Percentiles rank a stretch among this genome's conserved stretches.
These are phyloP conservation scores for Aureobasidium vineae DNA, from an alignment of 2,329 filamentous ascomycete genomes.

Conservation along the genomic window DNA sequence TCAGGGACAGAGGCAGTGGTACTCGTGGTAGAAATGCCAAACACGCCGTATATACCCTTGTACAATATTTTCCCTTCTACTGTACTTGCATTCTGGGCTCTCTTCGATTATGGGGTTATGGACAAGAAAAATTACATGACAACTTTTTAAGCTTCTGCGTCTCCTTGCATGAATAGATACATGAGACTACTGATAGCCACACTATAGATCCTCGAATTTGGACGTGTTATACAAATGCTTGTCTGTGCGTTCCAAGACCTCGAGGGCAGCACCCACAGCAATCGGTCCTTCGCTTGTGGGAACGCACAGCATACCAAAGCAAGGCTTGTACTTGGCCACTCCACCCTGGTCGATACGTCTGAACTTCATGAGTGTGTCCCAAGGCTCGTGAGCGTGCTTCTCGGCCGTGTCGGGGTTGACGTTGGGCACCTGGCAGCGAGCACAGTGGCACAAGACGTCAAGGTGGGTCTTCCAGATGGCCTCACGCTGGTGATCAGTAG, in stretches of 20 bases:
- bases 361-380: constrained; percentile 62
- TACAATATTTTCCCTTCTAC: constrained; percentile 22
- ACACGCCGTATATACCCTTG: constrained; percentile 19
- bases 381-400: constrained; percentile 59
- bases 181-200: not conserved
- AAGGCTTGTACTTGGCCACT: constrained; percentile 61
- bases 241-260: constrained; percentile 57
- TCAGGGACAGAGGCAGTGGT: constrained; percentile 81
- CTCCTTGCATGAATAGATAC: not conserved
- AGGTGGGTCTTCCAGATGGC: constrained; percentile 46
- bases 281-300: constrained; percentile 56
- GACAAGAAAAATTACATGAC: not conserved
- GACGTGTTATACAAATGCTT: constrained; percentile 53
- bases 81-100: constrained; percentile 15
- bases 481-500: constrained; percentile 35
- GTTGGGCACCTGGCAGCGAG: constrained; percentile 63
- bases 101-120: not conserved
- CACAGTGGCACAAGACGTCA: constrained; percentile 60
- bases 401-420: constrained; percentile 62
- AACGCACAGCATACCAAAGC: constrained; percentile 65
- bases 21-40: constrained; percentile 68
- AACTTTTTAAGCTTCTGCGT: constrained; percentile 1
- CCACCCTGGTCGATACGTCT: constrained; percentile 60
- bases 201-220: constrained; percentile 38
- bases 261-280: constrained; percentile 58